Evolutionary conservation across 2,329 filamentous ascomycete species (phyloP).

Genomic region (Cadophora gregata): DNA sequence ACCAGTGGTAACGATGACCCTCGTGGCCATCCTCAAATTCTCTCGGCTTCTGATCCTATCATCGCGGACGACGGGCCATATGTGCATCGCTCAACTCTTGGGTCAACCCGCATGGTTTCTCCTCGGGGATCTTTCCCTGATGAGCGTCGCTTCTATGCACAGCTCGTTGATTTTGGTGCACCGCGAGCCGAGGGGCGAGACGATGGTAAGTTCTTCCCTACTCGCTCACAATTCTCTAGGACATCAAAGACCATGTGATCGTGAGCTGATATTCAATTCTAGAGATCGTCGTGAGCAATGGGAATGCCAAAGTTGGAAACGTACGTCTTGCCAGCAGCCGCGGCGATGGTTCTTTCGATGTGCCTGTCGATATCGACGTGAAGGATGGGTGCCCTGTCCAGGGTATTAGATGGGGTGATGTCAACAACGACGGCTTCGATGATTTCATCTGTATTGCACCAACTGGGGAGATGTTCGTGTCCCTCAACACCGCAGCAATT

Average conservation of each 20-base stretch:
- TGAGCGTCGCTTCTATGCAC: background rate
- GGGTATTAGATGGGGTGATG: background rate
- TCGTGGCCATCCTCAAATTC: background rate
- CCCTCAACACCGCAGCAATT: background rate
- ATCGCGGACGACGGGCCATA: constrained; percentile 2
- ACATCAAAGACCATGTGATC: background rate
- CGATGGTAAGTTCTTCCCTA: background rate
- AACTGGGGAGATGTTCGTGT: background rate
- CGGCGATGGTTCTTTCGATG: background rate
- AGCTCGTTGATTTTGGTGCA: background rate
- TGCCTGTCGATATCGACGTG: background rate
- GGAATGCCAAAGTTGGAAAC: background rate
- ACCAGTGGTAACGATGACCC: constrained; percentile 1
- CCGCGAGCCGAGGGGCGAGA: background rate
- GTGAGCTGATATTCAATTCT: background rate
- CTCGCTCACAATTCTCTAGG: background rate
- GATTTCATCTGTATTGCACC: constrained; percentile 8
- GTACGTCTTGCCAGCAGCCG: background rate
- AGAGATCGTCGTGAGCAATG: background rate
- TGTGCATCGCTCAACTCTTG: background rate
- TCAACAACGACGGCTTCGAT: constrained; percentile 3
- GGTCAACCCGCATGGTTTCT: background rate
- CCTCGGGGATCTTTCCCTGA: background rate
- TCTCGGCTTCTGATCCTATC: background rate
- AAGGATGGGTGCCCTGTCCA: background rate